These are phyloP conservation scores for Orbilia oligospora DNA, from an alignment of 2,329 filamentous ascomycete species.

Conservation along the genomic window DNA sequence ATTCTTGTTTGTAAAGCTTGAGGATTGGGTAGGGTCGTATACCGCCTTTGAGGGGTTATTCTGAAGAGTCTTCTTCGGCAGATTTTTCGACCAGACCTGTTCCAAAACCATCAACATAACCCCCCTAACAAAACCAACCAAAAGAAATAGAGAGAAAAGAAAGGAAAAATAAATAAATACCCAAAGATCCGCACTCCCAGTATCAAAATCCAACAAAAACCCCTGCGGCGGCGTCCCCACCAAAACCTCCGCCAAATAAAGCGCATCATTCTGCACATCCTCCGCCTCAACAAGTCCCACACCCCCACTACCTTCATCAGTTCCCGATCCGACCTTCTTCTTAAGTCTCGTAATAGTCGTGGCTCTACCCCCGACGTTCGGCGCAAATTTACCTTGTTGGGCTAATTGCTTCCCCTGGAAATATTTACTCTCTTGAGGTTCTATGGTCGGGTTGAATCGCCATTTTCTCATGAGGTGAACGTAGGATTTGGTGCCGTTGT, in stretches of 20 bases:
- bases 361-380: constrained; percentile 70
- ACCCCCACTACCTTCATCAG: constrained; percentile 20
- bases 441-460: constrained; percentile 75
- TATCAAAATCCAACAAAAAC: constrained; percentile 78
- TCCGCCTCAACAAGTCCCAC: constrained; percentile 72
- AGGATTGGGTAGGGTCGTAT: constrained; percentile 75
- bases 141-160: constrained; percentile 10
- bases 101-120: no score
- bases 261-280: constrained; percentile 77
- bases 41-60: constrained; percentile 69
- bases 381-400: constrained; percentile 70
- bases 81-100: constrained; percentile 73
- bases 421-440: constrained; percentile 72
- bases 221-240: constrained; percentile 78
- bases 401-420: constrained; percentile 70
- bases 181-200: constrained; percentile 80
- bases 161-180: constrained; percentile 67
- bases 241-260: constrained; percentile 71
- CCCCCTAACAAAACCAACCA: no score
- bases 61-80: constrained; percentile 67
- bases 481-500: constrained; percentile 76
- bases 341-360: constrained; percentile 69
- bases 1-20: constrained; percentile 71
- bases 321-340: constrained; percentile 65
- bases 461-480: constrained; percentile 75